phyloP scores from a whole-genome alignment of 768 basidiomycete species.

The Hemileccinum impolitum region DNA sequence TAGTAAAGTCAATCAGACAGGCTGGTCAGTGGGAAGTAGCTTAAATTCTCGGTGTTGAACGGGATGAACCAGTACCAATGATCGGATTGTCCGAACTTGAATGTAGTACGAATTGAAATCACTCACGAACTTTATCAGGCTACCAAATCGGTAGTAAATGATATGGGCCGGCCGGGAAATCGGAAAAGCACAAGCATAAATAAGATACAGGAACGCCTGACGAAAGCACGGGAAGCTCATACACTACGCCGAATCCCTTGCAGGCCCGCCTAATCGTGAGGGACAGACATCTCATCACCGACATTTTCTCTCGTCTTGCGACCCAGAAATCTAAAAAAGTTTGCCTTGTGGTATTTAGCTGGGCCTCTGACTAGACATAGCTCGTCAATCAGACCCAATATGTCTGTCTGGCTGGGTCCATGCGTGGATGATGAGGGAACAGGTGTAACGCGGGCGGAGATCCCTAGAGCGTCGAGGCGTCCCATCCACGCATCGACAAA shows the following conservation, averaged over 20 bases:
- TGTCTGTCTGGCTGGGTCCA: not conserved
- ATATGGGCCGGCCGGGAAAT: no score
- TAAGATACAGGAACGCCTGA: no score
- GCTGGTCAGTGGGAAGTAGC: no score
- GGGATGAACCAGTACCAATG: no score
- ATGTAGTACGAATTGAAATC: no score
- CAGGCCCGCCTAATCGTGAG: not conserved
- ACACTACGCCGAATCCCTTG: no score
- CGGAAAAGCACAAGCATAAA: no score
- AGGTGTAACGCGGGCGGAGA: slow-evolving; percentile 12
- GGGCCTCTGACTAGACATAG: slow-evolving; percentile 23
- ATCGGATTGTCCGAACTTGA: no score
- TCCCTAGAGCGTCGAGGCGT: slow-evolving; percentile 8
- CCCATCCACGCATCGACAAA: slow-evolving; percentile 11
- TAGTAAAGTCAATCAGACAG: not conserved
- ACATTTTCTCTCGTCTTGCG: slow-evolving; percentile 10
- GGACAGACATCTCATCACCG: not conserved
- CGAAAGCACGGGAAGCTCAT: not conserved
- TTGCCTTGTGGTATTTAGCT: slow-evolving; percentile 13
- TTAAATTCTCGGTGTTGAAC: no score
- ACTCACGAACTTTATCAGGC: no score
- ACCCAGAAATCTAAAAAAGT: slow-evolving; percentile 15
- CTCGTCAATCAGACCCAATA: slow-evolving; percentile 17
- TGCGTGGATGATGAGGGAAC: not conserved
- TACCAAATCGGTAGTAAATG: no score